Evolutionary conservation across 768 basidiomycete species (phyloP).

Genomic region (Leccinum sublutescens): DNA sequence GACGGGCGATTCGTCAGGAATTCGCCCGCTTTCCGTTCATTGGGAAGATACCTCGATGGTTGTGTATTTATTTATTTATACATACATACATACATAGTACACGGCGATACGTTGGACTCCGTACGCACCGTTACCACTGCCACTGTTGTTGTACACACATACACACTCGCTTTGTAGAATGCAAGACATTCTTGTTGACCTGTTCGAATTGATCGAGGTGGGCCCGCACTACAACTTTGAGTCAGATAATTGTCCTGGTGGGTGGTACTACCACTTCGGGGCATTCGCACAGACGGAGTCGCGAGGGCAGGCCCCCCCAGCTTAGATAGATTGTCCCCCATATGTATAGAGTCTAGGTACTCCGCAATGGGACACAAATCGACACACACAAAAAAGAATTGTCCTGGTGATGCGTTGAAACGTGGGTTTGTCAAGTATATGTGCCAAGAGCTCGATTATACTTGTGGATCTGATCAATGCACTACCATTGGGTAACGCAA

Average conservation of each 20-base stretch:
- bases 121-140: neutral
- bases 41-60: conserved; percentile 5
- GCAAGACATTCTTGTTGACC: conserved; percentile 5
- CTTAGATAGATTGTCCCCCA: too few species aligned
- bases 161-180: conserved; percentile 14
- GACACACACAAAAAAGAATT: neutral
- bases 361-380: too few species aligned
- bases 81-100: neutral
- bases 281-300: too few species aligned
- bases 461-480: neutral
- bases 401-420: neutral
- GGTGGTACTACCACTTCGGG: too few species aligned
- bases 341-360: too few species aligned
- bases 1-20: neutral
- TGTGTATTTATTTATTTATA: neutral
- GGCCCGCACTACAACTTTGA: neutral
- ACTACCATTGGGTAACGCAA: too few species aligned
- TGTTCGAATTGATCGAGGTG: neutral
- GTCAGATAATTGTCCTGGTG: neutral
- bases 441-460: neutral
- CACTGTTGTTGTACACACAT: neutral
- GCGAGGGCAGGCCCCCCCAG: too few species aligned
- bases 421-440: too few species aligned
- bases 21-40: neutral
- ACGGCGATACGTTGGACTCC: neutral